Evolutionary conservation across 1,139 yeast genomes (phyloP).

Genomic region (Pneumocystis murina): DNA sequence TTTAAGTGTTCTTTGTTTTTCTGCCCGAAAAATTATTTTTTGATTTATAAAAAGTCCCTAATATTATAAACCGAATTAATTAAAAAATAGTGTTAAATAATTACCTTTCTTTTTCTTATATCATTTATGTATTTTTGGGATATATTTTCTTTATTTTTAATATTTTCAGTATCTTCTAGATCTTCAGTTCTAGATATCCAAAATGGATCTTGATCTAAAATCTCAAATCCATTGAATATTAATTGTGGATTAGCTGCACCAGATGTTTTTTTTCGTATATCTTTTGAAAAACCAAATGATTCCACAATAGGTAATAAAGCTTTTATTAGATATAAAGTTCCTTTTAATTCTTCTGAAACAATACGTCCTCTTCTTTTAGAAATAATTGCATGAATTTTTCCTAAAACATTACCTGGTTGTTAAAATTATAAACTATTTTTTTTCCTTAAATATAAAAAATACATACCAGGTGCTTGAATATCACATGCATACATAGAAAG

Average conservation of each 20-base stretch:
- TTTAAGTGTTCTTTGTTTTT: constrained; percentile 76
- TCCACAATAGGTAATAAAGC: constrained; percentile 87
- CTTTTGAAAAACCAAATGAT: constrained; percentile 94
- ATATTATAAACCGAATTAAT: not conserved
- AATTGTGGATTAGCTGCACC: constrained; percentile 97
- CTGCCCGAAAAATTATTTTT: constrained; percentile 79
- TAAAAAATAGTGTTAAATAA: not conserved
- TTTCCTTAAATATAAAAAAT: not conserved
- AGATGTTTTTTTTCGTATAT: constrained; percentile 78
- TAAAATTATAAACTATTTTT: not conserved
- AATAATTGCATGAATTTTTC: constrained; percentile 88
- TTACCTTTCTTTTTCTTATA: constrained; percentile 54
- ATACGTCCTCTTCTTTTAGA: constrained; percentile 78
- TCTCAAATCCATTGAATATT: constrained; percentile 76
- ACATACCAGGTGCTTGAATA: constrained; percentile 48
- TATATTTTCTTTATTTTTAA: constrained; percentile 80
- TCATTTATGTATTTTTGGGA: constrained; percentile 75
- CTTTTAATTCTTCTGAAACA: constrained; percentile 86
- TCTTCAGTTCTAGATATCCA: constrained; percentile 99
- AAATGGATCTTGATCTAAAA: constrained; percentile 83
- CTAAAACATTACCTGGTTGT: constrained; percentile 68
- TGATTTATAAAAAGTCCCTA: constrained; percentile 74
- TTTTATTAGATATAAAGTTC: constrained; percentile 78
- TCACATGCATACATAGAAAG: constrained; percentile 90
- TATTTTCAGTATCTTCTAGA: constrained; percentile 80